These are phyloP conservation scores for Aureobasidium sp. DNA, from an alignment of 2,329 filamentous ascomycete species.

Conservation along the genomic window DNA sequence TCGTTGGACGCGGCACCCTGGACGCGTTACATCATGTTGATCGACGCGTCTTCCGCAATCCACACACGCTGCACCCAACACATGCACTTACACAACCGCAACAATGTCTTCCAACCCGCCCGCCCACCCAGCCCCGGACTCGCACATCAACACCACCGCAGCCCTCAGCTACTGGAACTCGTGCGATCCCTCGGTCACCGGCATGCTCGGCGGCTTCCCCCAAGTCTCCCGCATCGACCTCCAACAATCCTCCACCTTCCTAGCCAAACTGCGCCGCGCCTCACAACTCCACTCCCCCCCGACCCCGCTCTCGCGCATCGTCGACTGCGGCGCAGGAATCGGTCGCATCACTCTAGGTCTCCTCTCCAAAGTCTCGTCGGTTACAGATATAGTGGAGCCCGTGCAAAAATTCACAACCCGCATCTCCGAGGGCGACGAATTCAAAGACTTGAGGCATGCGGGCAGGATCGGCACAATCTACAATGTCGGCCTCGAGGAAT, in stretches of 20 bases:
- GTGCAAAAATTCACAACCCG: conserved; percentile 69
- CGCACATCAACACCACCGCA: conserved; percentile 38
- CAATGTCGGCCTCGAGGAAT: conserved; percentile 68
- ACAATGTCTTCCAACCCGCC: conserved; percentile 2
- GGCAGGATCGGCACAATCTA: conserved; percentile 57
- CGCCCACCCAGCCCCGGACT: conserved; percentile 29
- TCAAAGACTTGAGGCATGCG: conserved; percentile 30
- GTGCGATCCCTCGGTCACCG: conserved; percentile 52
- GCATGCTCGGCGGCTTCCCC: conserved; percentile 73
- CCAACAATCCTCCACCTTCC: conserved; percentile 61
- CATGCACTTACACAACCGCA: not conserved
- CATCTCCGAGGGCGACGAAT: conserved; percentile 37
- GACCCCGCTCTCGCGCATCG: conserved; percentile 36
- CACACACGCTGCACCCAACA: not conserved
- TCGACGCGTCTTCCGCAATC: conserved; percentile 13
- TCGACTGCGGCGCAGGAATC: conserved; percentile 63
- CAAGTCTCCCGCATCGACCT: conserved; percentile 65
- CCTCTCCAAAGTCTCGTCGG: conserved; percentile 60
- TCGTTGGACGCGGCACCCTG: too few relatives aligned
- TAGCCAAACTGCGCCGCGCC: conserved; percentile 55
- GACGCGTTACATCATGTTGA: conserved; percentile 6
- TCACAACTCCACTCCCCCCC: conserved; percentile 25
- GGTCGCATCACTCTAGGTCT: conserved; percentile 75
- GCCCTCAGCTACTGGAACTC: conserved; percentile 47
- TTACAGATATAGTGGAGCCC: conserved; percentile 80